Conservation (phyloP, 2,329 filamentous ascomycete genomes). For the Verticillium nubilum region DNA sequence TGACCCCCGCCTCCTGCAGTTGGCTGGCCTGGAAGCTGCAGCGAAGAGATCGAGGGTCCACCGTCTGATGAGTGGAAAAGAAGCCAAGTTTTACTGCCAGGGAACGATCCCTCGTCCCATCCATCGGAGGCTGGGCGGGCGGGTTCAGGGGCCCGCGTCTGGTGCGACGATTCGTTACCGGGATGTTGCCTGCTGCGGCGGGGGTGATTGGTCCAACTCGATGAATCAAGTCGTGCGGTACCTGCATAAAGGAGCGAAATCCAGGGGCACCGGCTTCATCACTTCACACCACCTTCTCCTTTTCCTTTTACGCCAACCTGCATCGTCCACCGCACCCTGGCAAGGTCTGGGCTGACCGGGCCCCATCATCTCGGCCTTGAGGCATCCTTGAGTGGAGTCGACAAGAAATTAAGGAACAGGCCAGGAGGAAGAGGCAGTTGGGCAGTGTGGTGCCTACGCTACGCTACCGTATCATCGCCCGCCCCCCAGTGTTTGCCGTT, state of each 20-base stretch:
- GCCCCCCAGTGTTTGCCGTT: neutral
- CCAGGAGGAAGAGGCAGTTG: neutral
- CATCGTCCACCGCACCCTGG: neutral
- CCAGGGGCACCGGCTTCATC: constrained; percentile 2
- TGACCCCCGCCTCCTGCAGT: neutral
- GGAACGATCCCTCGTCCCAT: neutral
- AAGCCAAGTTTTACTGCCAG: neutral
- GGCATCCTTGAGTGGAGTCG: neutral
- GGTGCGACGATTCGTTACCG: constrained; percentile 4
- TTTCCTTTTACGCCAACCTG: neutral
- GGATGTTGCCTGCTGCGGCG: neutral
- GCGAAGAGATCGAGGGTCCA: neutral
- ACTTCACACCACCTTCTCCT: neutral
- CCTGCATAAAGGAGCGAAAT: constrained; percentile 11
- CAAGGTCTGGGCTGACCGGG: neutral
- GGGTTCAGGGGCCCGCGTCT: constrained; percentile 5
- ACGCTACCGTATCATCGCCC: neutral
- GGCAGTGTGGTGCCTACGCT: neutral
- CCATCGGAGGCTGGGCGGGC: neutral
- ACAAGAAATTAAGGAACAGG: constrained; percentile 2
- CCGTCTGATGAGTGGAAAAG: neutral
- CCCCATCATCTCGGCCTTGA: constrained; percentile 1
- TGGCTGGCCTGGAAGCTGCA: neutral
- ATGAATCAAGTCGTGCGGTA: constrained; percentile 12
- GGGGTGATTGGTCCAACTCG: constrained; percentile 6